Conservation (phyloP, 2,329 filamentous ascomycete species). For the Tolypocladium amazonense region DNA sequence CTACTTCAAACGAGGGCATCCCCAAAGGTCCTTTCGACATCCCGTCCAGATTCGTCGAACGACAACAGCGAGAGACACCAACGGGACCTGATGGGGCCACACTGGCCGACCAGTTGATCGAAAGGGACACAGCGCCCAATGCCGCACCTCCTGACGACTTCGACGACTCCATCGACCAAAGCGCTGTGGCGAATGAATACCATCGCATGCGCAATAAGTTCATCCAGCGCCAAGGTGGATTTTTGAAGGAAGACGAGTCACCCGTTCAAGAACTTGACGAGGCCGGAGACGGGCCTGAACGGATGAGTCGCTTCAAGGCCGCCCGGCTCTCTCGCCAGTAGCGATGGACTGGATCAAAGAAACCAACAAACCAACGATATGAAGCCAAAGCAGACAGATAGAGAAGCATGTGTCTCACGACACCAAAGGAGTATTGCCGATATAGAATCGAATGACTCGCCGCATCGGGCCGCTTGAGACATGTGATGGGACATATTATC, state of each 20-base stretch:
- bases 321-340: conserved; percentile 50
- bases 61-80: conserved; percentile 27
- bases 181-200: conserved; percentile 74
- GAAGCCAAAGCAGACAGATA: not conserved
- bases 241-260: conserved; percentile 60
- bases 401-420: not conserved
- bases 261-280: conserved; percentile 59
- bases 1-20: conserved; percentile 7
- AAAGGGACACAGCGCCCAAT: conserved; percentile 31
- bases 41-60: conserved; percentile 27
- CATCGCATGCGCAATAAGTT: conserved; percentile 73
- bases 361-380: not conserved
- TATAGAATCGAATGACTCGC: conserved; percentile 16
- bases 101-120: conserved; percentile 49
- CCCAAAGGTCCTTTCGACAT: conserved; percentile 34
- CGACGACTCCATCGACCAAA: conserved; percentile 57
- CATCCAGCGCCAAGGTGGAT: conserved; percentile 75
- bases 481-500: not conserved
- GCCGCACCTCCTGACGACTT: conserved; percentile 49
- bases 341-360: conserved; percentile 8
- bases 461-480: conserved; percentile 5
- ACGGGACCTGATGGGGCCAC: conserved; percentile 41
- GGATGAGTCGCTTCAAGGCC: conserved; percentile 64
- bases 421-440: conserved; percentile 9
- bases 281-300: conserved; percentile 49